phyloP scores from a whole-genome alignment of 306 rosid species.

The Argentina anserina region DNA sequence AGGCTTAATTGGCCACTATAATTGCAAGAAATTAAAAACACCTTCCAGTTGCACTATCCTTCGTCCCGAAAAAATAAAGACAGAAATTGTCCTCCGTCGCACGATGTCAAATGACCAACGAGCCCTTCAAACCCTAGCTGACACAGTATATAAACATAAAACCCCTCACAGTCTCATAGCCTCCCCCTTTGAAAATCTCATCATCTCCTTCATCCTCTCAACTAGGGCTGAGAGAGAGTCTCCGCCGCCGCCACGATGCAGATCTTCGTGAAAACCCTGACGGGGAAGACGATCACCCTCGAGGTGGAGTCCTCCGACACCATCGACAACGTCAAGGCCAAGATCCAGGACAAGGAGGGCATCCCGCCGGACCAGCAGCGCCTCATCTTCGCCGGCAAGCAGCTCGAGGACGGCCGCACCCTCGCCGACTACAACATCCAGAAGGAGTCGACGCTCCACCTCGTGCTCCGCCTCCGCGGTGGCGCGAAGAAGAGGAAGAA shows the following conservation, averaged over 20 bases:
- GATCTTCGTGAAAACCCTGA: constrained; percentile 96
- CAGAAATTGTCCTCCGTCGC: too few species aligned
- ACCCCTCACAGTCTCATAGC: neutral
- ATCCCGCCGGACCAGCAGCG: constrained; percentile 97
- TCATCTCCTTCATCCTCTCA: too few species aligned
- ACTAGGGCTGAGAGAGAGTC: too few species aligned
- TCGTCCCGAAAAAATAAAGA: too few species aligned
- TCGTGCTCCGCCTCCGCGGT: constrained; percentile 88
- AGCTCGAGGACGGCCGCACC: constrained; percentile 93
- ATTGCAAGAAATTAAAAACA: too few species aligned
- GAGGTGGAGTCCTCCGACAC: constrained; percentile 93
- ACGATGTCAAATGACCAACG: neutral
- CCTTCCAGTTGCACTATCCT: too few species aligned
- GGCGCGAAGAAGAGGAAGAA: constrained; percentile 96
- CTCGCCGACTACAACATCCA: constrained; percentile 94
- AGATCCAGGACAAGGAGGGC: constrained; percentile 95
- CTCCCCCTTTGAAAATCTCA: too few species aligned
- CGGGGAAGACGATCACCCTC: constrained; percentile 89
- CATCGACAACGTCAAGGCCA: constrained; percentile 85
- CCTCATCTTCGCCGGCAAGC: constrained; percentile 90
- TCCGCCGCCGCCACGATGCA: constrained; percentile 45
- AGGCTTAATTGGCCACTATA: too few species aligned
- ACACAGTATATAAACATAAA: neutral
- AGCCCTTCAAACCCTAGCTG: constrained; percentile 1
- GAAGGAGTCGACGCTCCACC: constrained; percentile 89